Percentiles rank a stretch among this genome's conserved stretches.
These are phyloP conservation scores for Gyromitra esculenta DNA, from an alignment of 2,329 filamentous ascomycete species.

Conservation along the genomic window DNA sequence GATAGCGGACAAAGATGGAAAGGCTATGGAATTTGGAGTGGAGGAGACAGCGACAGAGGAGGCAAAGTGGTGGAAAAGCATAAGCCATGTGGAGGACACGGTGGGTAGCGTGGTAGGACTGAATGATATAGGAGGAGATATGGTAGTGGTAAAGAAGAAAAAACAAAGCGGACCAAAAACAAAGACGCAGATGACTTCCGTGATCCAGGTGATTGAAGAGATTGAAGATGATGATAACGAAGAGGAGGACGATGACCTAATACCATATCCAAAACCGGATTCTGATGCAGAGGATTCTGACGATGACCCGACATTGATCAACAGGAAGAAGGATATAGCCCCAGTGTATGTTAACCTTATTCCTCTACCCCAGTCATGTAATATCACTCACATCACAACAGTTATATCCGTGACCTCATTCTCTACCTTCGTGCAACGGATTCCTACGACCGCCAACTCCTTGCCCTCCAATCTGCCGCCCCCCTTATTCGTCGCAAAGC, in stretches of 20 bases:
- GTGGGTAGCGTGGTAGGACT: conserved; percentile 70
- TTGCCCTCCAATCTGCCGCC: conserved; percentile 80
- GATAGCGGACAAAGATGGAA: conserved; percentile 69
- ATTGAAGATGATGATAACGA: conserved; percentile 66
- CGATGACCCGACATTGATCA: conserved; percentile 87
- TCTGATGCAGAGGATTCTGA: conserved; percentile 91
- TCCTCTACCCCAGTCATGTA: conserved; percentile 70
- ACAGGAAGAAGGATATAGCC: conserved; percentile 80
- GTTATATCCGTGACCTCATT: conserved; percentile 85
- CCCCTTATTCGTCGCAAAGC: conserved; percentile 86
- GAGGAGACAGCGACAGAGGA: conserved; percentile 80
- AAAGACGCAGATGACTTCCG: conserved; percentile 36
- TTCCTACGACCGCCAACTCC: conserved; percentile 81
- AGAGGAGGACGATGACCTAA: conserved; percentile 72
- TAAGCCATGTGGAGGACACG: conserved; percentile 72
- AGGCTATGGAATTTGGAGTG: conserved; percentile 83
- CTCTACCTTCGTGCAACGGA: conserved; percentile 80
- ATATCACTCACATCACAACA: conserved; percentile 35
- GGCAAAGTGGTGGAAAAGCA: conserved; percentile 75
- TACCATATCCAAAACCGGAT: conserved; percentile 83
- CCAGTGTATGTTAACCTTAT: conserved; percentile 87
- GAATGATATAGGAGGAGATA: conserved; percentile 55
- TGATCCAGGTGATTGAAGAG: conserved; percentile 55
- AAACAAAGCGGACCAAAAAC: conserved; percentile 51
- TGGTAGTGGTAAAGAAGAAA: conserved; percentile 46